A percentile compares a stretch with the other conserved stretches of the same genome.
Evolutionary conservation across 805 yeast genomes (phyloP).

Genomic region (Myxozyma neglecta): DNA sequence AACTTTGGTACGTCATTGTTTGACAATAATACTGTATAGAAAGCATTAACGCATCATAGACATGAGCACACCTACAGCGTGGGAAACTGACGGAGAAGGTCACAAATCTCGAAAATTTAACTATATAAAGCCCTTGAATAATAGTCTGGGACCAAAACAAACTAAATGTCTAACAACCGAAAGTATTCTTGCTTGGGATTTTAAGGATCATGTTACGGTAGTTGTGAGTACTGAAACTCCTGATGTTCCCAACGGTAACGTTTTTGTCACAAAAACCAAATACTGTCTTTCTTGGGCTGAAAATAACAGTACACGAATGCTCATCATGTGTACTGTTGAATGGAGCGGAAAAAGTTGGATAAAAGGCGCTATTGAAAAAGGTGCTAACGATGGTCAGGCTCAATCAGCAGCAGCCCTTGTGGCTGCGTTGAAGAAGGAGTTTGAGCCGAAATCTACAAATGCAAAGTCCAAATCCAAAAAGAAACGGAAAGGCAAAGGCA

Average conservation of each 20-base stretch:
- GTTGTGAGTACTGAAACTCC: constrained; percentile 74
- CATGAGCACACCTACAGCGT: constrained; percentile 14
- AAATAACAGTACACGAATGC: constrained; percentile 58
- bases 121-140: constrained; percentile 74
- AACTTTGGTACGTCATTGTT: constrained; percentile 35
- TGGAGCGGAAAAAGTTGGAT: constrained; percentile 96
- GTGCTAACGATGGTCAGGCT: constrained; percentile 76
- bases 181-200: constrained; percentile 55
- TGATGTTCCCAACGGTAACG: constrained; percentile 89
- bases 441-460: constrained; percentile 14
- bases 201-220: constrained; percentile 56
- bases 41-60: not conserved
- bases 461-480: not conserved
- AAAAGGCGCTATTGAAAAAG: constrained; percentile 79
- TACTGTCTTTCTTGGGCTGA: constrained; percentile 75
- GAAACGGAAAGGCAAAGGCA: constrained; percentile 23
- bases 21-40: not conserved
- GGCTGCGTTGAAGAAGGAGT: constrained; percentile 40
- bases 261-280: constrained; percentile 73
- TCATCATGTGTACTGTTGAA: constrained; percentile 69
- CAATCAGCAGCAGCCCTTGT: constrained; percentile 56
- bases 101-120: constrained; percentile 40
- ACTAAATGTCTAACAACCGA: constrained; percentile 77
- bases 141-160: constrained; percentile 88
- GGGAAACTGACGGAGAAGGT: constrained; percentile 29